A percentile compares a stretch with the other conserved stretches of the same genome.
Conservation (phyloP, 345 rosid genomes). For the Rhizophora mangle region DNA sequence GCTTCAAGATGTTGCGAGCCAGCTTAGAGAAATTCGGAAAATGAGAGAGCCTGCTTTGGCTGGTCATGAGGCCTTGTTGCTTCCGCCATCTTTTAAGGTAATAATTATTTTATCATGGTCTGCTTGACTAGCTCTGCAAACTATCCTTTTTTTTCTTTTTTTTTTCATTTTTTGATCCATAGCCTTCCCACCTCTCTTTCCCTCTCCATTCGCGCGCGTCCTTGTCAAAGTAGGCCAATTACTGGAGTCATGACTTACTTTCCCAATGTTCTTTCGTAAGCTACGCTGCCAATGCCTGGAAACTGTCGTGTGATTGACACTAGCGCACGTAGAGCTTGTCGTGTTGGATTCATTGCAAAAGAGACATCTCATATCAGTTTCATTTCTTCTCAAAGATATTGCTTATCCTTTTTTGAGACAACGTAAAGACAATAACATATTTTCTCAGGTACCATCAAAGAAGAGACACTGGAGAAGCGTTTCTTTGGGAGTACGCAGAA, state of each 20-base stretch:
- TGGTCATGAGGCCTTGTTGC: slow-evolving; percentile 45
- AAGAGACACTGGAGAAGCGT: slow-evolving; percentile 43
- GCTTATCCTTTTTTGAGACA: too few relatives aligned
- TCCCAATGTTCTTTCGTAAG: too few relatives aligned
- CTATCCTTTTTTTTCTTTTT: not conserved
- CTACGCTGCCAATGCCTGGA: too few relatives aligned
- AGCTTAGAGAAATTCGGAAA: slow-evolving; percentile 48
- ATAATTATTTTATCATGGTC: not conserved
- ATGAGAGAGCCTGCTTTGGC: slow-evolving; percentile 37
- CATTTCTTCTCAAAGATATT: too few relatives aligned
- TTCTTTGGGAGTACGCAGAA: slow-evolving; percentile 37
- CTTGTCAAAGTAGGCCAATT: too few relatives aligned
- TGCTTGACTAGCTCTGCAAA: not conserved
- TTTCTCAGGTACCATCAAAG: slow-evolving; percentile 43
- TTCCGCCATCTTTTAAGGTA: slow-evolving; percentile 60
- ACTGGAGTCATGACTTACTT: too few relatives aligned
- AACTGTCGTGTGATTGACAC: too few relatives aligned
- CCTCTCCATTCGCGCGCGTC: too few relatives aligned
- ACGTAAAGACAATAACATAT: not conserved
- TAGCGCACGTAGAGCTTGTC: too few relatives aligned
- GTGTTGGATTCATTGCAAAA: too few relatives aligned
- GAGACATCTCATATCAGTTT: too few relatives aligned
- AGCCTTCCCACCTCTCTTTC: too few relatives aligned
- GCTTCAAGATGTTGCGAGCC: slow-evolving; percentile 31
- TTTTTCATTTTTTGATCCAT: not conserved